These are phyloP conservation scores for Rubus idaeus DNA, from an alignment of 306 rosid genomes.

Conservation along the genomic window DNA sequence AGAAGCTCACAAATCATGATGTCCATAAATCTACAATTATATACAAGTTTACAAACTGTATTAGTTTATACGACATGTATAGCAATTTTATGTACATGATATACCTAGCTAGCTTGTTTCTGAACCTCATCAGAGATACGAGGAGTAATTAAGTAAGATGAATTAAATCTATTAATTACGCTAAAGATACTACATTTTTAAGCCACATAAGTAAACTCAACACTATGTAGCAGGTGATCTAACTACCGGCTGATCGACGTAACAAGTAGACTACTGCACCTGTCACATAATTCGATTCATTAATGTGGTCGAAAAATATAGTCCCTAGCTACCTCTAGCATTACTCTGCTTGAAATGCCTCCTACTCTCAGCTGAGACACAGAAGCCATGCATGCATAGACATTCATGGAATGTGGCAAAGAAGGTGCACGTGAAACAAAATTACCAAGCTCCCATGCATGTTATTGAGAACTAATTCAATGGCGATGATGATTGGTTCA, in stretches of 20 bases:
- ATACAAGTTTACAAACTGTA: not conserved
- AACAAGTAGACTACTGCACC: not conserved
- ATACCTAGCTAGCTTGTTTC: not conserved
- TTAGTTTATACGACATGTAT: not conserved
- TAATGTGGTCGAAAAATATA: not conserved
- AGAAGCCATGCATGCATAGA: not conserved
- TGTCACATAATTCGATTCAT: not conserved
- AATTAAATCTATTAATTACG: not conserved
- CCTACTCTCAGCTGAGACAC: not conserved
- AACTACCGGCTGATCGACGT: not conserved
- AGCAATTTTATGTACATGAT: not conserved
- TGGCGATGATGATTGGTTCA: constrained; percentile 26
- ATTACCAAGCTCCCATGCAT: not conserved
- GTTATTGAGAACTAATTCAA: not conserved
- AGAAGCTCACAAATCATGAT: not conserved
- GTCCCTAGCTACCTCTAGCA: constrained; percentile 5
- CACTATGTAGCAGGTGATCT: not conserved
- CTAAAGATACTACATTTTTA: constrained; percentile 5
- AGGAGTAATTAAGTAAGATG: not conserved
- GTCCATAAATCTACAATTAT: not conserved
- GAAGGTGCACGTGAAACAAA: constrained; percentile 9
- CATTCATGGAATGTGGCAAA: not conserved
- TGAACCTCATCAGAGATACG: not conserved
- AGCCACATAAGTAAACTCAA: not conserved
- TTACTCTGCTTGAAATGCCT: not conserved